Evolutionary conservation across 1,139 yeast genomes (phyloP).

Genomic region (Blastobotrys arbuscula): DNA sequence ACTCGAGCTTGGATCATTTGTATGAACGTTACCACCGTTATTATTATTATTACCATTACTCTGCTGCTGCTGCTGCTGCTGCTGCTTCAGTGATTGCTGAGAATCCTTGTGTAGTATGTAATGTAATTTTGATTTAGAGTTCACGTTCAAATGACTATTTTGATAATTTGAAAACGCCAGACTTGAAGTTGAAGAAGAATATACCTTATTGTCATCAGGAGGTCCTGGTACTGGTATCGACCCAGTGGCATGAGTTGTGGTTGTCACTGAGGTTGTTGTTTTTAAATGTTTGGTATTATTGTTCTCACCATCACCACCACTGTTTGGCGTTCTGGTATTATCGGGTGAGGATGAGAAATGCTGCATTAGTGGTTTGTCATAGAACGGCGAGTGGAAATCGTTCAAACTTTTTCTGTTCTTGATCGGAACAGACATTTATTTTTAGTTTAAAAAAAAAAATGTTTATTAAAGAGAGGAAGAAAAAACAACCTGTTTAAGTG

Average conservation of each 20-base stretch:
- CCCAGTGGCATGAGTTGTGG: constrained; percentile 1
- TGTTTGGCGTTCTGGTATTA: neutral
- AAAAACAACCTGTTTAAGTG: neutral
- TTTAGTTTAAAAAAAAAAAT: neutral
- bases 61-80: too few species aligned
- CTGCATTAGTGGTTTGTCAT: constrained; percentile 1
- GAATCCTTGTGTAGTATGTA: constrained; percentile 15
- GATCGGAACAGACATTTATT: neutral
- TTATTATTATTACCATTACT: neutral
- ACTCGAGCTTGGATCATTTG: neutral
- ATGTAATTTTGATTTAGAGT: constrained; percentile 13
- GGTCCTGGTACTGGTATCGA: neutral
- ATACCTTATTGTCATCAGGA: neutral
- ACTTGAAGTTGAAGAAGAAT: neutral
- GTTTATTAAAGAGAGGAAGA: neutral
- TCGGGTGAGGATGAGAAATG: constrained; percentile 3
- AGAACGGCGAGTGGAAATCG: neutral
- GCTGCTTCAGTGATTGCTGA: constrained; percentile 7
- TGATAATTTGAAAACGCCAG: neutral
- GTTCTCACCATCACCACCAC: neutral
- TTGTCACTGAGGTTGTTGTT: neutral
- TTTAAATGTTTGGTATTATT: neutral
- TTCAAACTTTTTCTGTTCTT: neutral
- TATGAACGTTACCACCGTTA: neutral
- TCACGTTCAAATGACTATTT: too few species aligned